Evolutionary conservation across 225 moss, liverwort and hornwort genomes (phyloP).

Genomic region (Lunularia cruciata): DNA sequence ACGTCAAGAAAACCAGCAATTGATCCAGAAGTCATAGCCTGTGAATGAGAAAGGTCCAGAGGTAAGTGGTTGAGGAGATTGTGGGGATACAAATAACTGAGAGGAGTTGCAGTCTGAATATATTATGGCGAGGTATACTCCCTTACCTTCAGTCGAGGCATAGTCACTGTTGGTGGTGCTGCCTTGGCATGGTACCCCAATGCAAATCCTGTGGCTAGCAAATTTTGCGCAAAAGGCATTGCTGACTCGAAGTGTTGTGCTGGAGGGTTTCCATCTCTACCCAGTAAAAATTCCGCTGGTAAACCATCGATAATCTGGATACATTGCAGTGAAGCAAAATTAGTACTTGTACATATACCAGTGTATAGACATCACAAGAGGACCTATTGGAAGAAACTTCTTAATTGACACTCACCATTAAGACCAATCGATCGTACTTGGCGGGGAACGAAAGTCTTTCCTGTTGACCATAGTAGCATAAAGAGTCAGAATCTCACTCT

Average conservation of each 20-base stretch:
- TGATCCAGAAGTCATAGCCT: conserved; percentile 94
- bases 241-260: conserved; percentile 48
- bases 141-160: conserved; percentile 85
- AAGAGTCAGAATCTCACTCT: too few relatives aligned
- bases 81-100: background rate
- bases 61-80: conserved; percentile 1
- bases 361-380: too few relatives aligned
- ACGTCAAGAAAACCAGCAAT: conserved; percentile 93
- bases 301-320: conserved; percentile 79
- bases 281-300: conserved; percentile 82
- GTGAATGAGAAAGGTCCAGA: background rate
- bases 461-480: too few relatives aligned
- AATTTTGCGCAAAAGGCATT: conserved; percentile 67
- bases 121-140: background rate
- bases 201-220: conserved; percentile 57
- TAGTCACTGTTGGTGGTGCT: conserved; percentile 90
- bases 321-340: background rate
- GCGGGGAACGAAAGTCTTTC: conserved; percentile 52
- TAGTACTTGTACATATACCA: background rate
- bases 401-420: conserved; percentile 51
- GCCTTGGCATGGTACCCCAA: conserved; percentile 79
- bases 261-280: conserved; percentile 54
- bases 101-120: background rate
- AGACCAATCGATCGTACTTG: conserved; percentile 76
- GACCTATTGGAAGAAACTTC: background rate